Evolutionary conservation across 345 rosid species (phyloP), one percentile per base, ranked within the genome.

Genomic region (Hevea brasiliensis): DNA sequence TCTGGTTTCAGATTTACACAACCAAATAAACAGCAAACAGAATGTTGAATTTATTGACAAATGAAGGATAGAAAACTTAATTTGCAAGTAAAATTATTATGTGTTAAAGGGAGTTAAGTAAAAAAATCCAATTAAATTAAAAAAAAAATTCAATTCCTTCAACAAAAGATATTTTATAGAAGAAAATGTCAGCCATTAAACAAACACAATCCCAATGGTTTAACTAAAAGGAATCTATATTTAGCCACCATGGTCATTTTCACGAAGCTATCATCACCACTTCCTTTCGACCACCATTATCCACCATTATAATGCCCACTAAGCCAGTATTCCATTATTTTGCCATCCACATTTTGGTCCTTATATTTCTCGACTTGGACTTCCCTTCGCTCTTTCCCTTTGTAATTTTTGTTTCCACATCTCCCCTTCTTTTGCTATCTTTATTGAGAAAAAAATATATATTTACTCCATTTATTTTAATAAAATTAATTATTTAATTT

Each of bases 111-210:
- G 20, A 3, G 0, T 3, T 21, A 58, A 9, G 32, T 15, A 13
- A 23, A 6, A 57, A 66, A 35, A 24, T 67, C 37, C 24, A 14
- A 51, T 17, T 1, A 15, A n/a, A 35, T 29, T 29, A 4, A 10
- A 41, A 60, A 54, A 2, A 66, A 24, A n/a, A n/a, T n/a, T n/a
- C n/a, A n/a, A n/a, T n/a, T n/a, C n/a, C n/a, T n/a, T n/a, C n/a
- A n/a, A n/a, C n/a, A n/a, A 40, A 47, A 73, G 65, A 72, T 74
- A 61, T 29, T 77, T 56, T 18, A 41, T 58, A 72, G 1, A 24
- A 54, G 12, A 54, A 32, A 66, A 64, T 79, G 83, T 71, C 51
- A 74, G 80, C 81, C 83, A 84, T 77, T 68, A 69, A 61, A 76
- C 57, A 1, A 74, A 74, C 87, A 79, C 77, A 70, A 74, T 74